A percentile compares a stretch with the other conserved stretches of the same genome.
Evolutionary conservation across 345 rosid genomes (phyloP).

Genomic region (Eucalyptus albens): DNA sequence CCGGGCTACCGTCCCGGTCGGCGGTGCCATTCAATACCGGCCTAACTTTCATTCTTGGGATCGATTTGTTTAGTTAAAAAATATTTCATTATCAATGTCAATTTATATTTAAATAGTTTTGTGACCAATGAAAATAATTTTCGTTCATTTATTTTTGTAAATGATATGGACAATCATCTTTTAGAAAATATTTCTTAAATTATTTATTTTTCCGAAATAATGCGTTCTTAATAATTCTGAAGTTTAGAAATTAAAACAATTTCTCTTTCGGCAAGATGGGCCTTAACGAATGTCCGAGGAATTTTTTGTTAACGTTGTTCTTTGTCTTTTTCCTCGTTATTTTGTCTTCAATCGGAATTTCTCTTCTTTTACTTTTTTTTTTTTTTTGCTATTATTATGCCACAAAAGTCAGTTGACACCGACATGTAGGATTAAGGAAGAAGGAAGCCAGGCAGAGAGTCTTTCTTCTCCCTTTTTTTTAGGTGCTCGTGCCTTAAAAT

Average conservation of each 20-base stretch:
- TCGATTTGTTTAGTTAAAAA: too few species aligned
- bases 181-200: too few species aligned
- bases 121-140: too few species aligned
- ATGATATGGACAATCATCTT: not conserved
- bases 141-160: too few species aligned
- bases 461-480: not conserved
- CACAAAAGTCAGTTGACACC: not conserved
- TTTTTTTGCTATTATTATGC: not conserved
- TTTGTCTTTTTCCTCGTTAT: not conserved
- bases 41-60: not conserved
- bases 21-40: not conserved
- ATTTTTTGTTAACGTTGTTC: not conserved
- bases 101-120: too few species aligned
- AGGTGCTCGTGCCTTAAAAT: not conserved
- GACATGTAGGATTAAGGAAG: not conserved
- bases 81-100: too few species aligned
- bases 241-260: not conserved
- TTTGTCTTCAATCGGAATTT: not conserved
- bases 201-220: too few species aligned
- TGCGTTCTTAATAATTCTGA: rapidly evolving
- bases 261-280: not conserved
- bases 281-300: not conserved
- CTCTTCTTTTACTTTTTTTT: not conserved
- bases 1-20: not conserved
- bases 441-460: not conserved